Base-by-base conservation (phyloP, 768 basidiomycete genomes). In the Phlebiopsis flavidoalba region DNA sequence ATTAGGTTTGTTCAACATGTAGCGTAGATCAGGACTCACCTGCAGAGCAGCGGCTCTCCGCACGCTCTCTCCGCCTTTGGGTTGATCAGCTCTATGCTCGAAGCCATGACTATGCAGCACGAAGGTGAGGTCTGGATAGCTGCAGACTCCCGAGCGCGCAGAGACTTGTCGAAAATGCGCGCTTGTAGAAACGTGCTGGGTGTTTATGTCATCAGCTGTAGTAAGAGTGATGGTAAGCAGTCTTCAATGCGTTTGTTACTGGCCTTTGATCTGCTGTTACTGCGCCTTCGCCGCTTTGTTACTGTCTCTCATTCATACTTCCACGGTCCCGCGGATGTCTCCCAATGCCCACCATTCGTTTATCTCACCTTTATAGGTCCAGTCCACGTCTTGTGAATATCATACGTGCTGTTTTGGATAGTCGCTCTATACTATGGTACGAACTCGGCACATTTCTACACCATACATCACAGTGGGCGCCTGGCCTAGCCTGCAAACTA, bases 1-100 rank as follows among this genome's bases (percentile, higher is more conserved):
- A 31, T 55, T 19, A 24, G 19, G 17, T 60, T 36, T 31, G 26
- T 14, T 45, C 40, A 55, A 2, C 19, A 1, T 1, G 35, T n/a
- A 35, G 12, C 31, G 52, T 1, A 14, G 26, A 43, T 14, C 15
- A 24, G 64, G 64, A 62, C 67, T n/a, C 72, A 91, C 95, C 88
- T 95, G 94, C 52, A 97, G 82, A 50, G 95, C 95, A 59, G 92
- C 92, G 21, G 92, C 88, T 66, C 95, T 81, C 66, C 92, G 79
- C 45, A 98, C 87, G 72, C 91, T 93, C 82, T 93, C 82, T 97
- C 95, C 45, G 95, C 95, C 74, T 95, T 93, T 45, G 95, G 95
- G 70, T 98, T 98, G 75, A 98, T 92, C 68, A 95, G 89, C 78
- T 97, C 93, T 73, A 97, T 89, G 71, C 88, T 89, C 37, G 88